Evolutionary conservation across 208 protist genomes (phyloP).

Genomic region (Acanthamoeba royreba): DNA sequence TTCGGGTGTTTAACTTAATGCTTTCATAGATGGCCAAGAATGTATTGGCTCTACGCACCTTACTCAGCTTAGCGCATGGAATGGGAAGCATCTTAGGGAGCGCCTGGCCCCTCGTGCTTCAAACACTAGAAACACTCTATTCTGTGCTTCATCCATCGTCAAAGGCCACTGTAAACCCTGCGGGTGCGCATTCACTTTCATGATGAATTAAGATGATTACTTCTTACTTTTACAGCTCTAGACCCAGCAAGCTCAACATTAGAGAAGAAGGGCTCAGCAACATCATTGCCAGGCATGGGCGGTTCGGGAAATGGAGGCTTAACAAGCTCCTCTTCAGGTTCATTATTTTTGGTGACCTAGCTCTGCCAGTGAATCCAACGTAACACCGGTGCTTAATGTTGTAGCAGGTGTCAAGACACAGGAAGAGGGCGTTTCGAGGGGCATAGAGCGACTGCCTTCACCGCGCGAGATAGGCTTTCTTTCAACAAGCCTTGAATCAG

Average conservation of each 20-base stretch:
- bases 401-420: background rate
- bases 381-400: background rate
- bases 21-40: conserved; percentile 47
- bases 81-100: conserved; percentile 65
- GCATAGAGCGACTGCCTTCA: background rate
- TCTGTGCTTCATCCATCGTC: conserved; percentile 20
- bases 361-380: background rate
- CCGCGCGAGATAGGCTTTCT: background rate
- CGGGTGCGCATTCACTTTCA: background rate
- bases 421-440: background rate
- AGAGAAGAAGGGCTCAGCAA: background rate
- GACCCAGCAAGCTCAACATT: background rate
- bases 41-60: conserved; percentile 52
- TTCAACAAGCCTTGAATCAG: background rate
- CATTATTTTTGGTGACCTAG: background rate
- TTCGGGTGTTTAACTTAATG: background rate
- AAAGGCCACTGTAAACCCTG: background rate
- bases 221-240: background rate
- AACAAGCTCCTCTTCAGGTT: background rate
- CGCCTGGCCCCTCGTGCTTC: conserved; percentile 60
- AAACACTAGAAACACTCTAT: conserved; percentile 55
- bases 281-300: background rate
- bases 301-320: background rate
- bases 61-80: conserved; percentile 67
- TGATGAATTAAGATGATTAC: background rate